A percentile compares a stretch with the other conserved stretches of the same genome.
Conservation (phyloP, 192 early-diverging fungal species). For the Entomortierella beljakovae region DNA sequence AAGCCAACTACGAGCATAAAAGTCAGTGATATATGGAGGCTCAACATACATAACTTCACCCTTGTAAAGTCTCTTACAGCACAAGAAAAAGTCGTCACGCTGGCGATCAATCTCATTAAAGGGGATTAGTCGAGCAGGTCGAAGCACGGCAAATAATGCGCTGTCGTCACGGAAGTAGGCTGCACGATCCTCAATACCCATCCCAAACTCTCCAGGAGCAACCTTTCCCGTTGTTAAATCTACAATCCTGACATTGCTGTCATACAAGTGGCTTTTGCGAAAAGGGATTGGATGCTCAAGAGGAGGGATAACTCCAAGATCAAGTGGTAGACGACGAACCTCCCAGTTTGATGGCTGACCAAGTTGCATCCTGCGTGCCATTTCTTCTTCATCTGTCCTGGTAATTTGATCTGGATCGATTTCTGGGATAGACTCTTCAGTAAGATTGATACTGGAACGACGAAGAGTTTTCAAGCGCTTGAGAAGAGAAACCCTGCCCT, state of each 20-base stretch:
- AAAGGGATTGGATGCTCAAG: slow-evolving; percentile 44
- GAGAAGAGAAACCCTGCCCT: slow-evolving; percentile 12
- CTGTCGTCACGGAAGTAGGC: slow-evolving; percentile 32
- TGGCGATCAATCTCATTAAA: slow-evolving; percentile 30
- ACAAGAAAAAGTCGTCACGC: slow-evolving; percentile 36
- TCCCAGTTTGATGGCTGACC: slow-evolving; percentile 43
- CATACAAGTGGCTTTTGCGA: slow-evolving; percentile 34
- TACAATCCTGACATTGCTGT: slow-evolving; percentile 28
- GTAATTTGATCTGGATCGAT: slow-evolving; percentile 42
- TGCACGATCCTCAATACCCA: slow-evolving; percentile 44
- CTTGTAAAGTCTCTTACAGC: slow-evolving; percentile 29
- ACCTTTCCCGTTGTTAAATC: slow-evolving; percentile 26
- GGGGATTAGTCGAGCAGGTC: slow-evolving; percentile 20
- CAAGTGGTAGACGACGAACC: slow-evolving; percentile 31
- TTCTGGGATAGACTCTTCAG: slow-evolving; percentile 18
- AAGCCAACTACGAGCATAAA: slow-evolving; percentile 40
- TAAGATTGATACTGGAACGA: slow-evolving; percentile 1
- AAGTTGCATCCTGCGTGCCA: slow-evolving; percentile 25
- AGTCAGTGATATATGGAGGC: slow-evolving; percentile 38
- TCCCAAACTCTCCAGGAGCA: slow-evolving; percentile 37
- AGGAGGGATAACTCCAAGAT: slow-evolving; percentile 37
- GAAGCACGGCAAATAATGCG: slow-evolving; percentile 33
- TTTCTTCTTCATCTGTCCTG: slow-evolving; percentile 21
- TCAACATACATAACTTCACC: slow-evolving; percentile 28
- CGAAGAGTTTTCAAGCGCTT: slow-evolving; percentile 24